Conservation (phyloP, 768 basidiomycete species). For the Trametes elegans region DNA sequence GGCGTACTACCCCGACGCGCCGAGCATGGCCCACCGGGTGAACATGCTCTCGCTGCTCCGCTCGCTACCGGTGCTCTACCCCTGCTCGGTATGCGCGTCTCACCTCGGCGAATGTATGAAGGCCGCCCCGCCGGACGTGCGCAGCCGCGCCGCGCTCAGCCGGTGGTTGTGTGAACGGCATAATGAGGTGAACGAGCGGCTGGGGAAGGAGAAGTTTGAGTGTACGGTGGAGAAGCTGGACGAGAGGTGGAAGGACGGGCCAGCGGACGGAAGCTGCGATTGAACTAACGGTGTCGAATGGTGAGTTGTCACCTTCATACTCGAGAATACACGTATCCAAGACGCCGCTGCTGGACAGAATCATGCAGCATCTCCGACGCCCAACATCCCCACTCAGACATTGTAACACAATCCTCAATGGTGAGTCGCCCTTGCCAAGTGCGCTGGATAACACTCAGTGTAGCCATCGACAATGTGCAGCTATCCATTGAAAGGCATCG, state of each 20-base stretch:
- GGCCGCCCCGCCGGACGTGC: conserved; percentile 73
- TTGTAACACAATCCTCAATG: neutral
- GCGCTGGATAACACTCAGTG: no score
- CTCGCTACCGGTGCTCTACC: conserved; percentile 81
- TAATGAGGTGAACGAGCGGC: conserved; percentile 85
- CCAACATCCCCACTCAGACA: neutral
- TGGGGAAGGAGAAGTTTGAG: conserved; percentile 83
- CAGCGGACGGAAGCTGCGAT: conserved; percentile 85
- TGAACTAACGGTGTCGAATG: no score
- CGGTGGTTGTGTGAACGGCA: conserved; percentile 90
- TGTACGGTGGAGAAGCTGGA: conserved; percentile 65
- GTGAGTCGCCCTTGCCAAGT: no score
- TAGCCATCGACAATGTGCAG: no score
- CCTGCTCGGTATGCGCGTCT: conserved; percentile 80
- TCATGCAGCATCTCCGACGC: neutral
- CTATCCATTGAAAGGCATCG: no score
- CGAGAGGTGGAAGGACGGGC: conserved; percentile 92
- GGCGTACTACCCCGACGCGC: conserved; percentile 89
- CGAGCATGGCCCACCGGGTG: conserved; percentile 69
- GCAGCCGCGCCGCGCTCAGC: conserved; percentile 62
- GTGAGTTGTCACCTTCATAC: neutral
- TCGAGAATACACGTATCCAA: neutral
- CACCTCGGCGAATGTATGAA: conserved; percentile 77
- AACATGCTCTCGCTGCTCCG: conserved; percentile 82
- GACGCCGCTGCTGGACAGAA: neutral